Conservation (phyloP, 1,284 basidiomycete genomes). For the Leucoagaricus sp. region DNA sequence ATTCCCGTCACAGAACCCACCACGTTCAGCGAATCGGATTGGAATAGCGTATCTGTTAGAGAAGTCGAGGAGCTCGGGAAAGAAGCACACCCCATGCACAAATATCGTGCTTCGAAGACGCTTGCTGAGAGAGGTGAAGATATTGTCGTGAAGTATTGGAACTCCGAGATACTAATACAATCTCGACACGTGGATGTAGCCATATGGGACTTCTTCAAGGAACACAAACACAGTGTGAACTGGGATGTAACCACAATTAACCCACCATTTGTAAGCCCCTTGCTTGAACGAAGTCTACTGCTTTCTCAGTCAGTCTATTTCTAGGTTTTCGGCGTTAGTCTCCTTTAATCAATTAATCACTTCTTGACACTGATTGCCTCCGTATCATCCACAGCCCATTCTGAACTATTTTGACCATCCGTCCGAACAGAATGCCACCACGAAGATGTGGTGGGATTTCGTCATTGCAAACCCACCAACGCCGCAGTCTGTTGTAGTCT, state of each 20-base stretch:
- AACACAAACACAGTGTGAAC: conserved; percentile 45
- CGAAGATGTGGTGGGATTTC: conserved; percentile 33
- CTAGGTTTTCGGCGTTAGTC: background rate
- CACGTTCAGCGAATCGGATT: conserved; percentile 51
- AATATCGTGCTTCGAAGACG: conserved; percentile 66
- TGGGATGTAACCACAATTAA: conserved; percentile 61
- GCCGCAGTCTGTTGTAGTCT: conserved; percentile 22
- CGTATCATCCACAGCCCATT: background rate
- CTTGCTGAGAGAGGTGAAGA: conserved; percentile 63
- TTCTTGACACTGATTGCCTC: background rate
- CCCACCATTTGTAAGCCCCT: conserved; percentile 53
- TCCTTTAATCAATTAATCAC: background rate
- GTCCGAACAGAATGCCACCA: conserved; percentile 31
- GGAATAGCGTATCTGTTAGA: conserved; percentile 63
- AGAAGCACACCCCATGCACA: conserved; percentile 40
- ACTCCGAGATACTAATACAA: background rate
- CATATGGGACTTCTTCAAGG: conserved; percentile 60
- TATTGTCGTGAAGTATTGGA: background rate
- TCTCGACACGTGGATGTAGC: conserved; percentile 24
- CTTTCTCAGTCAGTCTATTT: conserved; percentile 38
- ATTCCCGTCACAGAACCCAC: conserved; percentile 19
- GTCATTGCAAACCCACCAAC: conserved; percentile 29
- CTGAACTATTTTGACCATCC: background rate
- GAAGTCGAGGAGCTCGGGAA: conserved; percentile 55
- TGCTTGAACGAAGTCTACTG: conserved; percentile 12